phyloP scores from a whole-genome alignment of 2,329 filamentous ascomycete genomes.

The Tolypocladium paradoxum region DNA sequence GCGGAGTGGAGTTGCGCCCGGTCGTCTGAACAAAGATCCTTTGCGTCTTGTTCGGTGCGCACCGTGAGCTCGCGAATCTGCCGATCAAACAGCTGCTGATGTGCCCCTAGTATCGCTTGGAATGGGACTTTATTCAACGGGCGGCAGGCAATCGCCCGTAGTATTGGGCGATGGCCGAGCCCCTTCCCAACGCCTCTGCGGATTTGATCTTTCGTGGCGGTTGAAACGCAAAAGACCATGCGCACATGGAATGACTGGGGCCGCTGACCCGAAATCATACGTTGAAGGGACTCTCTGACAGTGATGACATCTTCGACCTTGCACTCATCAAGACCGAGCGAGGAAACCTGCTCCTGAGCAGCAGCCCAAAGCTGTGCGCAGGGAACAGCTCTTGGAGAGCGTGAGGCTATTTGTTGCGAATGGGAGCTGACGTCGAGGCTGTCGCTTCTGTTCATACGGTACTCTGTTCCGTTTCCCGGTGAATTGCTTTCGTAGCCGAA shows the following conservation, averaged over 20 bases:
- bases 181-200: slow-evolving; percentile 15
- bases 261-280: slow-evolving; percentile 18
- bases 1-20: slow-evolving; percentile 7
- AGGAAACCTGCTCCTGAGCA: slow-evolving; percentile 3
- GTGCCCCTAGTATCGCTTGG: slow-evolving; percentile 16
- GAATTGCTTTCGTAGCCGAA: neutral
- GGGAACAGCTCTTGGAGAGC: neutral
- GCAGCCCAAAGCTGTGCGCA: neutral
- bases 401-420: neutral
- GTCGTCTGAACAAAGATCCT: slow-evolving; percentile 10
- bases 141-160: slow-evolving; percentile 17
- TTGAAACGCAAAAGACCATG: slow-evolving; percentile 17
- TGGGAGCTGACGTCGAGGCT: neutral
- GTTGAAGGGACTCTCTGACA: slow-evolving; percentile 17
- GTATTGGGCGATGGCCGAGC: slow-evolving; percentile 15
- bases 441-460: too few relatives aligned
- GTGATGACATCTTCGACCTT: slow-evolving; percentile 18
- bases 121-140: slow-evolving; percentile 8
- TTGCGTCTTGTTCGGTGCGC: slow-evolving; percentile 11
- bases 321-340: slow-evolving; percentile 9
- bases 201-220: slow-evolving; percentile 10
- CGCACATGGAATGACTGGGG: slow-evolving; percentile 24
- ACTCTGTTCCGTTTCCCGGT: too few relatives aligned
- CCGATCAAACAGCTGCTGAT: slow-evolving; percentile 11
- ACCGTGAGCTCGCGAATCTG: slow-evolving; percentile 15